Conservation (phyloP, 148 eudicot genomes). For the Dysphania ambrosioides region DNA sequence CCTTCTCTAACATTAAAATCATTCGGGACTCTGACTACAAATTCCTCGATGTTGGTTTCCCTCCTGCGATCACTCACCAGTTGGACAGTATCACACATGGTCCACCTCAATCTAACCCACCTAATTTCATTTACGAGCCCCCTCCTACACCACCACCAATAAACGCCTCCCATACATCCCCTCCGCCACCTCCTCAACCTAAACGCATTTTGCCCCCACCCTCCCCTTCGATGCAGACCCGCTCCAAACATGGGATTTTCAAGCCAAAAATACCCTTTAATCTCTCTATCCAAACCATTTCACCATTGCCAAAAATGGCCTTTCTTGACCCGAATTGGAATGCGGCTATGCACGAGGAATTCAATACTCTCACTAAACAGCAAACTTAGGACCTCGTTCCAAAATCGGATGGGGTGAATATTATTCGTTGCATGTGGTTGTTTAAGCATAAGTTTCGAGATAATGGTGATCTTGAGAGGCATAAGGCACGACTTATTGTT, state of each 20-base stretch:
- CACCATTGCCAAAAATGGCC: background rate
- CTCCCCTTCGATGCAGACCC: background rate
- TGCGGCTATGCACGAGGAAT: conserved; percentile 2
- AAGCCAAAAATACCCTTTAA: background rate
- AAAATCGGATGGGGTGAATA: background rate
- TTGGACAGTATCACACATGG: too few species aligned
- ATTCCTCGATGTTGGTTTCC: background rate
- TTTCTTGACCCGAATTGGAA: conserved; percentile 6
- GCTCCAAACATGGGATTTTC: background rate
- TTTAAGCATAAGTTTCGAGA: background rate
- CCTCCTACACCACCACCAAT: background rate
- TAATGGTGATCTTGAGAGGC: background rate
- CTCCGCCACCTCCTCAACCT: too few species aligned
- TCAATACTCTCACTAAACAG: background rate
- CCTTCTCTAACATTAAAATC: background rate
- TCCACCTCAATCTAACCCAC: too few species aligned
- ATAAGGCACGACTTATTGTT: background rate
- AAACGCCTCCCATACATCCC: background rate
- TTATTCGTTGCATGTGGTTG: conserved; percentile 3
- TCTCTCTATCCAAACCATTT: background rate
- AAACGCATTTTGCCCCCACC: background rate
- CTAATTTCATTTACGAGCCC: background rate
- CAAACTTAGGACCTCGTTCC: background rate
- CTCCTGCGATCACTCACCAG: background rate
- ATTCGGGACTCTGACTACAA: background rate